Percentiles rank a stretch among this genome's conserved stretches.
phyloP scores from a whole-genome alignment of 2,329 filamentous ascomycete genomes.

The Elsinoe batatas region DNA sequence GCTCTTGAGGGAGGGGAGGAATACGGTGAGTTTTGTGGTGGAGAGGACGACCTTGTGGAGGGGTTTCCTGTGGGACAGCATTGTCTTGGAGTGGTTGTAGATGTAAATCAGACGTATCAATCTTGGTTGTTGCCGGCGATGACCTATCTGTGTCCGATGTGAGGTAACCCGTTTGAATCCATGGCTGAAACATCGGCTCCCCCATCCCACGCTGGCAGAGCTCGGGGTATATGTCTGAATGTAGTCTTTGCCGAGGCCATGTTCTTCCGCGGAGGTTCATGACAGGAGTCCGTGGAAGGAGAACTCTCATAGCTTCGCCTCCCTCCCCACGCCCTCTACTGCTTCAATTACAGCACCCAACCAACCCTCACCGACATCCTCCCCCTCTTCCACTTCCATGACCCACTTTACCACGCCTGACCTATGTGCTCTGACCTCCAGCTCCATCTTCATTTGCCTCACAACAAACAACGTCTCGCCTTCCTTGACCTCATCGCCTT shows the following conservation, averaged over 20 bases:
- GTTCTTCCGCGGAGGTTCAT: too few species aligned
- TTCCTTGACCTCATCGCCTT: conserved; percentile 39
- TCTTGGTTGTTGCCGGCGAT: too few species aligned
- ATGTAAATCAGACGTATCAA: not conserved
- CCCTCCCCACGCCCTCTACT: conserved; percentile 20
- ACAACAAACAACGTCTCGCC: conserved; percentile 50
- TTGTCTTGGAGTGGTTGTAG: conserved; percentile 28
- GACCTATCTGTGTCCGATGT: too few species aligned
- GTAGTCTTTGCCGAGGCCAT: too few species aligned
- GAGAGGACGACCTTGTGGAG: conserved; percentile 29
- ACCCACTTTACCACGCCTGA: conserved; percentile 43
- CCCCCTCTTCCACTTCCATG: conserved; percentile 43
- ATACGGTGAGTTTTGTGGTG: conserved; percentile 31
- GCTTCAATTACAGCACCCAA: conserved; percentile 39
- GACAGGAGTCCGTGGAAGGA: not conserved
- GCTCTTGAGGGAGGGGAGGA: conserved; percentile 26
- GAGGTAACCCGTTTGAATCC: too few species aligned
- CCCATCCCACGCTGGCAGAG: too few species aligned
- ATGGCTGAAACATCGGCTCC: too few species aligned
- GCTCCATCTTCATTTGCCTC: conserved; percentile 60
- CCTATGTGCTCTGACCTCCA: conserved; percentile 47
- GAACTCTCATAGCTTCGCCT: conserved; percentile 19
- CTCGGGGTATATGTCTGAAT: too few species aligned
- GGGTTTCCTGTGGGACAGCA: conserved; percentile 36
- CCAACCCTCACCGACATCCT: conserved; percentile 48